Conservation (phyloP, 208 protist genomes). For the Sergeia podlipaevii region DNA sequence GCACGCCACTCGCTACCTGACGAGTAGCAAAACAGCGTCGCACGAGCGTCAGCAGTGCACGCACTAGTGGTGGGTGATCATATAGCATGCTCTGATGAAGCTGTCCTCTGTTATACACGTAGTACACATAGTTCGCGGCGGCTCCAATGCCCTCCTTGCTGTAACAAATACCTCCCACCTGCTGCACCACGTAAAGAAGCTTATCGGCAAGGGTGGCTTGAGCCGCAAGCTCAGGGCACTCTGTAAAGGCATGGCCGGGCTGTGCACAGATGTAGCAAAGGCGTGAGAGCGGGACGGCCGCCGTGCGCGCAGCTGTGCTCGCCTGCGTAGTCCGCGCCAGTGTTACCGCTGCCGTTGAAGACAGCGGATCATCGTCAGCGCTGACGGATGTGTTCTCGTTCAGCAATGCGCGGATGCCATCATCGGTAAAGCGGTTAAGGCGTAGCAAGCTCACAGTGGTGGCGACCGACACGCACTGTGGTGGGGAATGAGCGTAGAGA, state of each 20-base stretch:
- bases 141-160: constrained; percentile 46
- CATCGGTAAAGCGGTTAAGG: constrained; percentile 58
- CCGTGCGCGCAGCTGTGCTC: constrained; percentile 27
- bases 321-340: constrained; percentile 6
- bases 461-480: constrained; percentile 21
- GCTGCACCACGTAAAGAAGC: constrained; percentile 28
- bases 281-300: constrained; percentile 46
- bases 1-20: constrained; percentile 40
- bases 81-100: constrained; percentile 49
- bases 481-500: constrained; percentile 59
- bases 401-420: constrained; percentile 44
- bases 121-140: constrained; percentile 67
- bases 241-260: constrained; percentile 38
- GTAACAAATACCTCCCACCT: constrained; percentile 60
- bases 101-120: constrained; percentile 66
- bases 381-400: not conserved
- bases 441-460: constrained; percentile 62
- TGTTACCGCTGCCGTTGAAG: constrained; percentile 4
- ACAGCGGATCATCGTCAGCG: not conserved
- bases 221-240: constrained; percentile 66
- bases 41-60: constrained; percentile 31
- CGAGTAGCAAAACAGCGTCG: constrained; percentile 43
- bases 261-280: constrained; percentile 75
- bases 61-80: constrained; percentile 29
- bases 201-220: constrained; percentile 32